A percentile compares a stretch with the other conserved stretches of the same genome.
These are phyloP conservation scores for Geotrichum fermentans DNA, from an alignment of 1,139 yeast species.

Conservation along the genomic window DNA sequence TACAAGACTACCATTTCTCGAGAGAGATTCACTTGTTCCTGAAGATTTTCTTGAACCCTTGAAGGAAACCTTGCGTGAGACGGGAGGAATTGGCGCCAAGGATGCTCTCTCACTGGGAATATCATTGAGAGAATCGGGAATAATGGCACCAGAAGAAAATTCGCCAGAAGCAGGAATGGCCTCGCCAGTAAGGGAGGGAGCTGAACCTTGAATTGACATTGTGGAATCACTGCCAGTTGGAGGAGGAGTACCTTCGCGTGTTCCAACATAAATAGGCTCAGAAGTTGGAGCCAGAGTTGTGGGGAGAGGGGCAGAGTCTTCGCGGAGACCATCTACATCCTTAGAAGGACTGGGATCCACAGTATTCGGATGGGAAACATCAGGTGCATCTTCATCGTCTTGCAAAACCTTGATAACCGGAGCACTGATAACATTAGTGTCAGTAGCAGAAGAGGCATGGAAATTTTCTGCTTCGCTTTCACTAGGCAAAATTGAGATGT, in stretches of 20 bases:
- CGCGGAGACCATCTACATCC: not conserved
- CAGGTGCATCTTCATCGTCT: no score
- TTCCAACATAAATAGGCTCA: conserved; percentile 5
- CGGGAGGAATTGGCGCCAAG: not conserved
- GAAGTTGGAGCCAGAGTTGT: conserved; percentile 9
- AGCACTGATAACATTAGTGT: no score
- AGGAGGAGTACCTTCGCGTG: conserved; percentile 8
- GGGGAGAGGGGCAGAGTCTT: not conserved
- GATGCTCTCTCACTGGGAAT: not conserved
- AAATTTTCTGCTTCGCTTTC: no score
- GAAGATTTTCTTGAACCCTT: not conserved
- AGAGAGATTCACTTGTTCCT: not conserved
- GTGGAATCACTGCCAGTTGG: conserved; percentile 8
- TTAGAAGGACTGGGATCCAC: not conserved
- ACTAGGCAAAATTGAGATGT: no score
- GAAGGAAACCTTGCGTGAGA: not conserved
- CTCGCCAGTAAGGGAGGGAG: not conserved
- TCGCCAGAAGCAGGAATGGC: not conserved
- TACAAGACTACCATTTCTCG: no score
- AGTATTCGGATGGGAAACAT: no score
- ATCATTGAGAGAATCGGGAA: not conserved
- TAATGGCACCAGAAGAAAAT: not conserved
- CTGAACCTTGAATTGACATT: conserved; percentile 11
- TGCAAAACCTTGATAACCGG: no score
- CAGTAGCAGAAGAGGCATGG: no score